Evolutionary conservation across 176 grass and related monocot genomes (phyloP), one percentile per base, ranked within the genome.

Genomic region (Alopecurus myosuroides): DNA sequence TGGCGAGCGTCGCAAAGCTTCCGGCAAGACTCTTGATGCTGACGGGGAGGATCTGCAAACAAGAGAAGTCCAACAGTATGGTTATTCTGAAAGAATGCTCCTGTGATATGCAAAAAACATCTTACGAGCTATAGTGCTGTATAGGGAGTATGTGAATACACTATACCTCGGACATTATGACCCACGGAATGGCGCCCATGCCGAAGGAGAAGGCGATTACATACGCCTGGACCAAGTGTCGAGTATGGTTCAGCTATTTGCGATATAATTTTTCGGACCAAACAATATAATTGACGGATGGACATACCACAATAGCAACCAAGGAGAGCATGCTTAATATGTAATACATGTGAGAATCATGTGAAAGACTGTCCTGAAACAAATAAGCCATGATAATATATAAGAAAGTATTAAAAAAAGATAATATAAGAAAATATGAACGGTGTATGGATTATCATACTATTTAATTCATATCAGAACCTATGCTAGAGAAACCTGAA

Each of bases 81-180:
- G 44, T 76, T 7, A 30, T 10, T 77, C 17, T 34, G n/a, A 46
- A 46, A 46, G 12, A 73, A 61, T 49, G 25, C 9, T 77, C 8
- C 36, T 0, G 22, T 63, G 20, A 44, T 40, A 85, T 77, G 41
- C 14, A 36, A 77, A 84, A 67, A 69, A 22, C 55, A 77, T 83
- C 72, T 88, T 34, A 50, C 36, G 80, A 49, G 25, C 2, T 30
- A 79, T 73, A 52, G 7, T 40, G 29, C 28, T 82, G 2, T 44
- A 33, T 9, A 70, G 2, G 2, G 8, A 8, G 30, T 58, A 33
- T 60, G 34, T 0, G 15, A 44, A 68, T 45, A 17, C 25, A 81
- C 52, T 76, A 53, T 92, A 99, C 97, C 97, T 99, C 94, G 15
- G 97, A 99, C 97, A 99, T 99, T 48, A 99, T 99, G 77, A 99